Percentiles rank a stretch among this genome's conserved stretches.
phyloP scores from a whole-genome alignment of 2,329 filamentous ascomycete genomes.

The Parastagonospora nodorum region DNA sequence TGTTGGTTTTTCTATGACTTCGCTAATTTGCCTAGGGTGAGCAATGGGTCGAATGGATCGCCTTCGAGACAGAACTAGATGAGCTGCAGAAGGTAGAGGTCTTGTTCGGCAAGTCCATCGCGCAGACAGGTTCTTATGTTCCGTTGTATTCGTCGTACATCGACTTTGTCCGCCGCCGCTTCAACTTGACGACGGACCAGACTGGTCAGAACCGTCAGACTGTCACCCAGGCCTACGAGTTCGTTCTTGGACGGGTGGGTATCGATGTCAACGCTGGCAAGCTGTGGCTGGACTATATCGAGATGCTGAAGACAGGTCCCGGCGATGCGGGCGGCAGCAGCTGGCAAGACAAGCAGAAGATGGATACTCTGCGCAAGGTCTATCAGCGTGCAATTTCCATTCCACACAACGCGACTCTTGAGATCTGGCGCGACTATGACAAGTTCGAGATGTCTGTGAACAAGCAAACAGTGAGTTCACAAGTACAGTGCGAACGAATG shows the following conservation, averaged over 20 bases:
- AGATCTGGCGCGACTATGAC: conserved; percentile 96
- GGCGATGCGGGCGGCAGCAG: conserved; percentile 81
- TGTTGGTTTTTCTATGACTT: conserved; percentile 5
- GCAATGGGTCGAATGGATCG: conserved; percentile 85
- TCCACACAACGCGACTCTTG: conserved; percentile 81
- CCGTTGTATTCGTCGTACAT: conserved; percentile 92
- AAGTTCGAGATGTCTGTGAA: conserved; percentile 93
- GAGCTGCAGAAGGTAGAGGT: conserved; percentile 80
- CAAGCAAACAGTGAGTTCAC: conserved; percentile 75
- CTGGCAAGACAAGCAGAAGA: conserved; percentile 98
- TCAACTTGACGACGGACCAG: conserved; percentile 82
- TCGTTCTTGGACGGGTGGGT: conserved; percentile 87
- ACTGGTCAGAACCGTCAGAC: conserved; percentile 76
- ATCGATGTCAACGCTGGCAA: conserved; percentile 87
- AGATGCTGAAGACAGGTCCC: conserved; percentile 87
- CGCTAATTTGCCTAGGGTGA: conserved; percentile 74
- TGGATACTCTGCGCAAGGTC: conserved; percentile 88
- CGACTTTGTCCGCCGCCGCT: conserved; percentile 89
- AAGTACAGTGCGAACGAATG: background rate
- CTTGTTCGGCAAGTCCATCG: conserved; percentile 80
- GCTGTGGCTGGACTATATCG: conserved; percentile 93
- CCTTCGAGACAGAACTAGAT: conserved; percentile 87
- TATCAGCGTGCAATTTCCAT: conserved; percentile 90
- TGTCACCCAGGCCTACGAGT: conserved; percentile 87
- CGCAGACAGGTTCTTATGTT: conserved; percentile 75